Conservation (phyloP, 163 green algal species). For the Scenedesmus sp. region DNA sequence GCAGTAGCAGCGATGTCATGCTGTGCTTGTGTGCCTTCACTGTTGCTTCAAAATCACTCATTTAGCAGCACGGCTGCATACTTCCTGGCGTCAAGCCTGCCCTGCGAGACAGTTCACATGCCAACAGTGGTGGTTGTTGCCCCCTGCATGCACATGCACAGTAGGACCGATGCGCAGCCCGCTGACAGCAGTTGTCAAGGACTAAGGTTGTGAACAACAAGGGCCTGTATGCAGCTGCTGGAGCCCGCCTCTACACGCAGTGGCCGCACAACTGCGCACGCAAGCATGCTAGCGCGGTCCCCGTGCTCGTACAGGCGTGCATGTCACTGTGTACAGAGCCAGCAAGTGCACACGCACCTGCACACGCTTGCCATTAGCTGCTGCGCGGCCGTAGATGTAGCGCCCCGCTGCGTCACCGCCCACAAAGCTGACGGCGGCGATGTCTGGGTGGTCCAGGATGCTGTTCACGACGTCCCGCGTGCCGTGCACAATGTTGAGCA, state of each 20-base stretch:
- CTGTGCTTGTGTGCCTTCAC: background rate
- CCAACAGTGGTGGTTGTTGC: too few species aligned
- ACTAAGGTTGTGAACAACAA: too few species aligned
- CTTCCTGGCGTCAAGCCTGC: slow-evolving; percentile 97
- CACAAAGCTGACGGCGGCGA: slow-evolving; percentile 96
- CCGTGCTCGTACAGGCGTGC: too few species aligned
- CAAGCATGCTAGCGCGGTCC: too few species aligned
- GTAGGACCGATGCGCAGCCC: background rate
- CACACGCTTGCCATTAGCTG: slow-evolving; percentile 93
- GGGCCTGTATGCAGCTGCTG: too few species aligned
- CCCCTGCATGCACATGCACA: too few species aligned
- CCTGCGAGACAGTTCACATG: slow-evolving; percentile 56
- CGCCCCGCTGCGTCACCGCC: slow-evolving; percentile 84
- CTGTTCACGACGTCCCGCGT: slow-evolving; percentile 88
- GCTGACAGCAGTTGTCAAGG: too few species aligned
- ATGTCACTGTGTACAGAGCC: background rate
- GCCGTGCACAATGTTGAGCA: slow-evolving; percentile 98
- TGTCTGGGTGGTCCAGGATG: slow-evolving; percentile 94
- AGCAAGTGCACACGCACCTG: slow-evolving; percentile 70
- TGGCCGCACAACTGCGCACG: too few species aligned
- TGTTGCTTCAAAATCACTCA: slow-evolving; percentile 76
- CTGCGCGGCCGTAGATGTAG: slow-evolving; percentile 91
- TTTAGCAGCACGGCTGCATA: slow-evolving; percentile 97
- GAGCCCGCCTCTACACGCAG: too few species aligned
- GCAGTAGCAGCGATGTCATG: background rate